Percentiles rank a stretch among this genome's conserved stretches.
Conservation (phyloP, 306 rosid genomes). For the Pyrus betulifolia region DNA sequence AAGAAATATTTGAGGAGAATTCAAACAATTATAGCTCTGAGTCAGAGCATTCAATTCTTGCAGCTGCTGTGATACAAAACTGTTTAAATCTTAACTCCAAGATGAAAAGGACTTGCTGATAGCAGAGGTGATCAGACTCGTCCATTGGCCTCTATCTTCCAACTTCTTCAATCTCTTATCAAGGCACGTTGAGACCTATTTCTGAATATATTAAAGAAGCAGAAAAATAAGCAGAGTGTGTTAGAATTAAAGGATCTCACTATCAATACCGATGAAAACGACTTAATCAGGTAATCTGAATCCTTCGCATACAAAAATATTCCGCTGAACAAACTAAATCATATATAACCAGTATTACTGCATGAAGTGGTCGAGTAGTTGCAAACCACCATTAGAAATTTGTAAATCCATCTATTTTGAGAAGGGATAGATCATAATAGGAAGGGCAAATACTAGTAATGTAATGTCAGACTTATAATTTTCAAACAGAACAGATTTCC, state of each 20-base stretch:
- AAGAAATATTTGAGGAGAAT: conserved; percentile 1
- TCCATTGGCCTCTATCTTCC: conserved; percentile 28
- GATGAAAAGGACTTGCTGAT: conserved; percentile 16
- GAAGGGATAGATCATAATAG: background rate
- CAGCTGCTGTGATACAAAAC: conserved; percentile 9
- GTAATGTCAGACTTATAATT: no score
- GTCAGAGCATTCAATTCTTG: conserved; percentile 28
- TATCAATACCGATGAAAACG: background rate
- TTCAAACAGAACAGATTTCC: background rate
- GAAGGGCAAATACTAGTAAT: background rate
- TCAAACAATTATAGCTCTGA: conserved; percentile 12
- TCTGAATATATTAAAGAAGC: conserved; percentile 37
- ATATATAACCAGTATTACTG: background rate
- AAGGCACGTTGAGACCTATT: conserved; percentile 67
- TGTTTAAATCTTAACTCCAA: conserved; percentile 16
- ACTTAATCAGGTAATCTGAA: background rate
- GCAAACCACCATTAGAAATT: background rate
- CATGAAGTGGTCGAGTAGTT: background rate
- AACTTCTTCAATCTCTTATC: conserved; percentile 34
- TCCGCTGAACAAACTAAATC: background rate
- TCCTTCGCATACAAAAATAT: background rate
- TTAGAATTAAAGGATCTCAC: background rate
- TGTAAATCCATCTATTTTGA: background rate
- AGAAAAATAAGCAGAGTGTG: background rate
- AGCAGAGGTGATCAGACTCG: conserved; percentile 13